Evolutionary conservation across 352 stramenopile genomes (phyloP).

Genomic region (Globisporangium alternatum): DNA sequence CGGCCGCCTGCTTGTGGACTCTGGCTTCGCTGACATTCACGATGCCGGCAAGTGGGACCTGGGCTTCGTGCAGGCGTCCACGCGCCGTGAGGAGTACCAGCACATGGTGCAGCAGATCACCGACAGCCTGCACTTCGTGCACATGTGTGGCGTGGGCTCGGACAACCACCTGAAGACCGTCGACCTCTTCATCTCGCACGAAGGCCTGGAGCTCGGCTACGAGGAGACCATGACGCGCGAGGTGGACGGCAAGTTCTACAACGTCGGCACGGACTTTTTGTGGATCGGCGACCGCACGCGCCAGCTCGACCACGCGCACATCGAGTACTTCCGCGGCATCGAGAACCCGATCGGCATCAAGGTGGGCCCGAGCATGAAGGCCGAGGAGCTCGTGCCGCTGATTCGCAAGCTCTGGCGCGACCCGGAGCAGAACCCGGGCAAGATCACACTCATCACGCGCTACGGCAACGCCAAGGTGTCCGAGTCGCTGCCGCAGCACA

Average conservation of each 20-base stretch:
- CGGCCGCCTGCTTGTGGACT: conserved; percentile 92
- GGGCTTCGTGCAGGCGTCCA: conserved; percentile 97
- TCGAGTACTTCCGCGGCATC: conserved; percentile 98
- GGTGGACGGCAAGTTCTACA: conserved; percentile 95
- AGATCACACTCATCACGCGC: conserved; percentile 97
- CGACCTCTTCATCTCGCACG: conserved; percentile 98
- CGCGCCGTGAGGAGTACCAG: conserved; percentile 92
- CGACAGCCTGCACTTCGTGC: conserved; percentile 95
- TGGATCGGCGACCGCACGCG: conserved; percentile 99
- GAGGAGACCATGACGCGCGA: conserved; percentile 97
- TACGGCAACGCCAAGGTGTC: conserved; percentile 95
- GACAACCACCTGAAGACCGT: conserved; percentile 91
- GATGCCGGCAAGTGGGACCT: conserved; percentile 97
- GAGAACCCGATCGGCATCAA: conserved; percentile 99
- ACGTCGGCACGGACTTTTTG: conserved; percentile 97
- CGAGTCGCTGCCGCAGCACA: conserved; percentile 93
- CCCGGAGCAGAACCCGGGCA: conserved; percentile 89
- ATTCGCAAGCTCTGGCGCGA: conserved; percentile 96
- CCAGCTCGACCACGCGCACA: conserved; percentile 96
- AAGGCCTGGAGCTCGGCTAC: conserved; percentile 97
- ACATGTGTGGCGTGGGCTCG: conserved; percentile 94
- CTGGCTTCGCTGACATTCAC: conserved; percentile 97
- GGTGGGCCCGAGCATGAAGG: conserved; percentile 94
- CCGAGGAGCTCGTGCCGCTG: conserved; percentile 93
- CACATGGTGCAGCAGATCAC: conserved; percentile 97